A percentile compares a stretch with the other conserved stretches of the same genome.
Conservation (phyloP, 1,139 yeast species). For the Pichia norvegensis region DNA sequence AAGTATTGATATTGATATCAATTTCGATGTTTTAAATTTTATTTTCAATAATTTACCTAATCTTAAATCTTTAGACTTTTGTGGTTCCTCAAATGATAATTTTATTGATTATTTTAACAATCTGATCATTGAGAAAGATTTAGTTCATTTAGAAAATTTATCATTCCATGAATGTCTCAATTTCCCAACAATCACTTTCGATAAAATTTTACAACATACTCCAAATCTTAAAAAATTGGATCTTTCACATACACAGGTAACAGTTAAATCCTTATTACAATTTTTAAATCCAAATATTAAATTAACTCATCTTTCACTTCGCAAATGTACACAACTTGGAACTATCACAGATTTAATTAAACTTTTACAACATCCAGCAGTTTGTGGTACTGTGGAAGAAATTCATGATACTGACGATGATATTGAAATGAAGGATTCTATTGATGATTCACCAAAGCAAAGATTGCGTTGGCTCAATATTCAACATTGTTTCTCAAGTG, state of each 20-base stretch:
- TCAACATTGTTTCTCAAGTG: constrained; percentile 64
- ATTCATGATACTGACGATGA: not conserved
- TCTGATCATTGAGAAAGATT: constrained; percentile 25
- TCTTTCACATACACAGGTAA: constrained; percentile 72
- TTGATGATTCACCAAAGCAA: constrained; percentile 16
- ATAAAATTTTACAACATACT: constrained; percentile 49
- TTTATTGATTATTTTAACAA: constrained; percentile 57
- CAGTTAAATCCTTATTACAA: constrained; percentile 44
- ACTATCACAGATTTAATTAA: constrained; percentile 69
- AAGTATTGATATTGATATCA: constrained; percentile 79
- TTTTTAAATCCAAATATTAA: constrained; percentile 45
- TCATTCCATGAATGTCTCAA: constrained; percentile 89
- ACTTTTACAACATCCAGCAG: constrained; percentile 65
- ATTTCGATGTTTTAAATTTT: constrained; percentile 47
- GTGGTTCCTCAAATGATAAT: constrained; percentile 70
- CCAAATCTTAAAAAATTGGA: constrained; percentile 62
- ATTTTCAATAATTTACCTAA: constrained; percentile 54
- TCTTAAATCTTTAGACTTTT: constrained; percentile 71
- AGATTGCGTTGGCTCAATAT: constrained; percentile 66
- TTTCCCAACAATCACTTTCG: constrained; percentile 49
- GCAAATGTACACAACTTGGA: constrained; percentile 64
- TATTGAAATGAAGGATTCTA: constrained; percentile 27
- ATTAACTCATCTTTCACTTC: constrained; percentile 70
- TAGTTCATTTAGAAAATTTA: constrained; percentile 40
- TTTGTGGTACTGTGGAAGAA: constrained; percentile 21